Percentiles rank a stretch among this genome's conserved stretches.
These are phyloP conservation scores for Trichoderma koningii DNA, from an alignment of 2,329 filamentous ascomycete species.

Conservation along the genomic window DNA sequence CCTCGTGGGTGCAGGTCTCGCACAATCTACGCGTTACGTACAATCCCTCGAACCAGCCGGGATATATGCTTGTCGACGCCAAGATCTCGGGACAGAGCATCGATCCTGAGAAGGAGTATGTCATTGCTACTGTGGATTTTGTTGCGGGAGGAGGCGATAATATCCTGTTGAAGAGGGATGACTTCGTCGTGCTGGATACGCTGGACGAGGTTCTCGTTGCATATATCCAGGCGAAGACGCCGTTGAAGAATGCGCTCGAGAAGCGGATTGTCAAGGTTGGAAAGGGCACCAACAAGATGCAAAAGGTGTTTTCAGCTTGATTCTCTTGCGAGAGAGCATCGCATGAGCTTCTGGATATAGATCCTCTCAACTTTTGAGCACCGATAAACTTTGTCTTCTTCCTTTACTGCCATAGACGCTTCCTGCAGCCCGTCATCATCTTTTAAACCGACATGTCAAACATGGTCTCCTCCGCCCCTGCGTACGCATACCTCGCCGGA, in stretches of 20 bases:
- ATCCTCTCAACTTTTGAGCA: too few species aligned
- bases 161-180: conserved; percentile 48
- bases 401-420: too few species aligned
- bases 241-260: conserved; percentile 54
- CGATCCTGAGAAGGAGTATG: conserved; percentile 51
- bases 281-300: background rate
- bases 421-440: too few species aligned
- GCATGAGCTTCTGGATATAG: too few species aligned
- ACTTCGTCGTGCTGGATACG: conserved; percentile 52
- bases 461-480: too few species aligned
- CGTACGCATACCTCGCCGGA: background rate
- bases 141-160: conserved; percentile 65
- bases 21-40: conserved; percentile 58
- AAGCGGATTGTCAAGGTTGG: conserved; percentile 12
- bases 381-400: too few species aligned
- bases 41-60: conserved; percentile 53
- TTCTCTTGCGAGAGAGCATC: too few species aligned
- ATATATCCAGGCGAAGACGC: conserved; percentile 53
- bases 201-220: conserved; percentile 56
- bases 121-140: conserved; percentile 64
- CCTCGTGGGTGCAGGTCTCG: conserved; percentile 63
- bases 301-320: conserved; percentile 10
- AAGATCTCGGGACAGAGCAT: conserved; percentile 53
- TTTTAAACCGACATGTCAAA: too few species aligned
- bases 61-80: conserved; percentile 55